Base-by-base conservation (phyloP, 2,329 filamentous ascomycete species). In the Ceratocystis harringtonii region DNA sequence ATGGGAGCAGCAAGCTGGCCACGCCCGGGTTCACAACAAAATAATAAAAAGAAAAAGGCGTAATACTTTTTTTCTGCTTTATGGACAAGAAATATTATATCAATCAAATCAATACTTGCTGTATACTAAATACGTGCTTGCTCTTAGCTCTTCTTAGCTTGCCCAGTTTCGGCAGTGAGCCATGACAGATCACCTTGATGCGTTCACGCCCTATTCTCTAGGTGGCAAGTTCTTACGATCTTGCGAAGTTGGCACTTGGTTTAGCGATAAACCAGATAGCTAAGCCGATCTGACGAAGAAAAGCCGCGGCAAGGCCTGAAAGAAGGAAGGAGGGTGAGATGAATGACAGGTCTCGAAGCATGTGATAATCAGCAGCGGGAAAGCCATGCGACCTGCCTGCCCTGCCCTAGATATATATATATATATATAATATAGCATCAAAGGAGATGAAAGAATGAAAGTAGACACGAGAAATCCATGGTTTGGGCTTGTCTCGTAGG, bases 1-100 rank as follows among this genome's bases (percentile, higher is more conserved):
- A 63, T 28, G 61, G 61, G 6, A 62, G 19, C 22, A 62, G 19
- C 22, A 25, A 15, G 22, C 10, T 50, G 7, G 50, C 41, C 32
- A 41, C 10, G 36, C 58, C 28, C 43, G 58, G 61, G 43, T 41
- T 65, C 58, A 25, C 55, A 57, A 60, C 57, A 65, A 41, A 36
- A 68, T 64, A 64, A 66, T 28, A 64, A 65, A 64, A 64, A 62
- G 36, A 28, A 25, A 55, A 67, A 22, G 44, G 43, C 58, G 58
- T 58, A 44, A 41, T 57, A 52, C 12, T 41, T 15, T 41, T 41
- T 41, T 41, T 41, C 36, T 52, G 19, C 48, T 52, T 52, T 52
- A 52, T 28, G 48, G 22, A 52, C 22, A 25, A 52, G 19, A 52
- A 15, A 28, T 15, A 52, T n/a, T 41, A 15, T 15, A 52, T 28